Percentiles rank a stretch among this genome's conserved stretches.
Conservation (phyloP, 345 rosid species). For the Noccaea bulbosa region DNA sequence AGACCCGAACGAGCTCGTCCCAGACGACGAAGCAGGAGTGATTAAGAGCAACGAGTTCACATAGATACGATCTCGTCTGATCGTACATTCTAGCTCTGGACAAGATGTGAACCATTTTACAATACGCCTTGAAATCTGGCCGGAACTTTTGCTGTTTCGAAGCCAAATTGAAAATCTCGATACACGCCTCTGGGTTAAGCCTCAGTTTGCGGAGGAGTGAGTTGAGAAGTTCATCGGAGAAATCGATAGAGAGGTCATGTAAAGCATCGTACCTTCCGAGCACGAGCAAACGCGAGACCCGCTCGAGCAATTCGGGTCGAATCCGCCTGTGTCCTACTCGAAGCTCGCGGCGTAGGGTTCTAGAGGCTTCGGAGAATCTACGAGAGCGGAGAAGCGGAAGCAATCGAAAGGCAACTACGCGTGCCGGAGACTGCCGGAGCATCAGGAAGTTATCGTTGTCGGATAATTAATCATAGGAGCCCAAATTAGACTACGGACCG, state of each 20-base stretch:
- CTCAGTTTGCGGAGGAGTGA: conserved; percentile 62
- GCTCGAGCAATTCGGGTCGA: conserved; percentile 62
- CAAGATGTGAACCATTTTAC: conserved; percentile 76
- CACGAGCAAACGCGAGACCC: conserved; percentile 70
- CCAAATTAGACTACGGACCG: conserved; percentile 16
- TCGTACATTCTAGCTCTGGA: conserved; percentile 75
- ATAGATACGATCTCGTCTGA: conserved; percentile 57
- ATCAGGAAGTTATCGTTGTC: conserved; percentile 37
- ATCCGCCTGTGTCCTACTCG: conserved; percentile 60
- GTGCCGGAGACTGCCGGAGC: conserved; percentile 47
- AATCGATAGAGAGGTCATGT: conserved; percentile 53
- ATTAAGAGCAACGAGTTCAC: conserved; percentile 54
- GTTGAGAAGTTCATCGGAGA: conserved; percentile 72
- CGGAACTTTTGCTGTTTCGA: conserved; percentile 60
- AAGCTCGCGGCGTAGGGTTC: conserved; percentile 54
- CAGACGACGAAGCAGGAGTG: conserved; percentile 52
- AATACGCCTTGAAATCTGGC: conserved; percentile 66
- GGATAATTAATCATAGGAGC: conserved; percentile 14
- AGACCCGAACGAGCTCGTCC: conserved; percentile 64
- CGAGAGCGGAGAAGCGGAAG: conserved; percentile 38
- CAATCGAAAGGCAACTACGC: conserved; percentile 37
- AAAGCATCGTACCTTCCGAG: conserved; percentile 70
- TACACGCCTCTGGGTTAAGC: conserved; percentile 64
- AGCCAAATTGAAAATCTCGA: conserved; percentile 69
- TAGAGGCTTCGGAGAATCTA: conserved; percentile 47